Percentiles rank a stretch among this genome's conserved stretches.
Evolutionary conservation across 2,329 filamentous ascomycete species (phyloP).

Genomic region (Aspergillus candidus): DNA sequence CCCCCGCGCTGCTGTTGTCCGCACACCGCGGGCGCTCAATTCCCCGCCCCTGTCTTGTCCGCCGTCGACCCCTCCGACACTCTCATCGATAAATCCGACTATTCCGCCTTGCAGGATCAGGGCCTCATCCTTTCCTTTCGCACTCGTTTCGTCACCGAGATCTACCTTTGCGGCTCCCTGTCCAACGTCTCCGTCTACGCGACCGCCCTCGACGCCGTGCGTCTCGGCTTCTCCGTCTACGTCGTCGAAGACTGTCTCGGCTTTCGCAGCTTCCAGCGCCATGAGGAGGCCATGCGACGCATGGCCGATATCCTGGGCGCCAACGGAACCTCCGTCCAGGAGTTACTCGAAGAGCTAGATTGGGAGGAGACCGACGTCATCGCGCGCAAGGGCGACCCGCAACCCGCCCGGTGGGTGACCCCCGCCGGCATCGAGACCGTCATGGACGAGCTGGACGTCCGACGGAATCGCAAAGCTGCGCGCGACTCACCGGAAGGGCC

Average conservation of each 20-base stretch:
- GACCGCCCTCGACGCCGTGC: conserved; percentile 82
- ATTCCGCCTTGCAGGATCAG: conserved; percentile 78
- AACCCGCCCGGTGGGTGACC: conserved; percentile 12
- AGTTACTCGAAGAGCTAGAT: conserved; percentile 50
- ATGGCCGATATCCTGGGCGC: conserved; percentile 72
- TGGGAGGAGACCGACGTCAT: conserved; percentile 38
- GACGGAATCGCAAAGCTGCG: conserved; percentile 7
- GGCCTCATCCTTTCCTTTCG: conserved; percentile 69
- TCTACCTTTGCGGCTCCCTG: conserved; percentile 82
- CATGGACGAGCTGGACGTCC: conserved; percentile 31
- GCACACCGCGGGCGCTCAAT: conserved; percentile 42
- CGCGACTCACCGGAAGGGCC: conserved; percentile 4
- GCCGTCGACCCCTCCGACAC: conserved; percentile 50
- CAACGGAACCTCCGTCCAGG: conserved; percentile 53
- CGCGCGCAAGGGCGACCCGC: conserved; percentile 16
- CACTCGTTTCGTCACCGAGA: conserved; percentile 79
- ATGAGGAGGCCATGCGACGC: conserved; percentile 62
- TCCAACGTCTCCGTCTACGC: conserved; percentile 87
- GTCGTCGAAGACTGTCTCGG: conserved; percentile 85
- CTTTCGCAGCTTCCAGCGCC: conserved; percentile 63
- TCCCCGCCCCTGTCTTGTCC: conserved; percentile 44
- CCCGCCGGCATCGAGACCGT: conserved; percentile 31
- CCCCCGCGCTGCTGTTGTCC: conserved; percentile 35
- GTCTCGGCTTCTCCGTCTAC: conserved; percentile 80
- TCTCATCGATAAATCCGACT: conserved; percentile 65